Percentiles rank a stretch among this genome's conserved stretches.
Evolutionary conservation across 176 grass and related monocot species (phyloP).

Genomic region (Tuctoria greenei): DNA sequence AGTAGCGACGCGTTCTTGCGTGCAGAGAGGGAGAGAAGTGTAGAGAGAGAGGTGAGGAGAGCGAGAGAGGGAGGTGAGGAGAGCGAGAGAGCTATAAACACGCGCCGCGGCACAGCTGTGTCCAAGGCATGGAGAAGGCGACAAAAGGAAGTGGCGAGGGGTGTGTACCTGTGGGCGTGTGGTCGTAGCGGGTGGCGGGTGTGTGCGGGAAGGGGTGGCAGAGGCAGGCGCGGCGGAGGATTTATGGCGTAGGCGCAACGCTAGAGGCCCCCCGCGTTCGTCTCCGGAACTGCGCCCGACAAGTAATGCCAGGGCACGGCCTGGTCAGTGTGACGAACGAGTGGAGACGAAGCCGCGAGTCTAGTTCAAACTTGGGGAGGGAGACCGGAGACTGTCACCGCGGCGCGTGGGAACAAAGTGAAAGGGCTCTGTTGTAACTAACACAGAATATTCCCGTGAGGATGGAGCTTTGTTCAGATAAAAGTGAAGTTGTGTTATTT

Average conservation of each 20-base stretch:
- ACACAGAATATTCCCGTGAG: neutral
- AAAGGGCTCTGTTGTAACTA: neutral
- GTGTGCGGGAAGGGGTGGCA: slow-evolving; percentile 7
- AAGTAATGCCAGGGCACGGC: neutral
- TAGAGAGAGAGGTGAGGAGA: neutral
- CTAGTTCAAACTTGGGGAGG: slow-evolving; percentile 11
- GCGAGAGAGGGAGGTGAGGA: neutral
- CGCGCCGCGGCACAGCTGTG: slow-evolving; percentile 7
- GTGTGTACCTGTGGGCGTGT: neutral
- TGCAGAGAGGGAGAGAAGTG: neutral
- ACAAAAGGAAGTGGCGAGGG: neutral
- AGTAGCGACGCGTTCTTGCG: neutral
- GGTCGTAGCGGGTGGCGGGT: neutral
- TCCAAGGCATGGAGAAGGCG: neutral
- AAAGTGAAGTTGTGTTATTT: neutral
- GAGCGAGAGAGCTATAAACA: slow-evolving; percentile 31
- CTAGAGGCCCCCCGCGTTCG: slow-evolving; percentile 46
- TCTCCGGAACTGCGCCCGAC: slow-evolving; percentile 22
- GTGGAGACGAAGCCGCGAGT: neutral
- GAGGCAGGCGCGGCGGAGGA: slow-evolving; percentile 6
- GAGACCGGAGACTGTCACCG: neutral
- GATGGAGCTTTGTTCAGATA: neutral
- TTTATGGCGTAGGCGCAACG: neutral
- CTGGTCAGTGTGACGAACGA: neutral
- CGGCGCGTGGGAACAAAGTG: neutral